Evolutionary conservation across 2,329 filamentous ascomycete genomes (phyloP).

Genomic region (Nothopassalora personata): DNA sequence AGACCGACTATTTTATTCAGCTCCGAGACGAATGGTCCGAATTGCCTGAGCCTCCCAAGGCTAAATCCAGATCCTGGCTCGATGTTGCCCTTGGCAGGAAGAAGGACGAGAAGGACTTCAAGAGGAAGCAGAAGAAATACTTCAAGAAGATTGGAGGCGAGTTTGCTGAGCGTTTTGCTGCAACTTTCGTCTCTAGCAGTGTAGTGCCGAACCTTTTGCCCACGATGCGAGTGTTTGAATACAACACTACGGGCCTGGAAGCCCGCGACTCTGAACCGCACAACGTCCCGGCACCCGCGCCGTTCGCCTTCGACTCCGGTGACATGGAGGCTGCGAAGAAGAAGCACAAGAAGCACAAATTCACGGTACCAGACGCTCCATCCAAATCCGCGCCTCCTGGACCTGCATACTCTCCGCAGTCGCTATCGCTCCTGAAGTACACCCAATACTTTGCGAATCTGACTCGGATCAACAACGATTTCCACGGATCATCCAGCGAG

Average conservation of each 20-base stretch:
- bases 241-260: slow-evolving; percentile 79
- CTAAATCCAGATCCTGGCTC: slow-evolving; percentile 20
- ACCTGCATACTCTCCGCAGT: slow-evolving; percentile 82
- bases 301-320: slow-evolving; percentile 16
- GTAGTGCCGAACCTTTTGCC: slow-evolving; percentile 91
- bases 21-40: slow-evolving; percentile 72
- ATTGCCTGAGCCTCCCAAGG: slow-evolving; percentile 54
- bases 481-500: slow-evolving; percentile 29
- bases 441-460: slow-evolving; percentile 92
- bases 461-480: slow-evolving; percentile 78
- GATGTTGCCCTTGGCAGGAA: slow-evolving; percentile 30
- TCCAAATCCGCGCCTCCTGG: slow-evolving; percentile 69
- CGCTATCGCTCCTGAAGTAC: slow-evolving; percentile 72
- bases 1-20: slow-evolving; percentile 73
- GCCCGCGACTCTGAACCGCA: neutral
- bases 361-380: slow-evolving; percentile 62
- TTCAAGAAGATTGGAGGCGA: slow-evolving; percentile 67
- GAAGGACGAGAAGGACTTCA: slow-evolving; percentile 41
- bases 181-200: slow-evolving; percentile 77
- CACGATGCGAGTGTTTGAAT: slow-evolving; percentile 73
- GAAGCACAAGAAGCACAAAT: slow-evolving; percentile 48
- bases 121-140: slow-evolving; percentile 52
- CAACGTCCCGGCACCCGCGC: slow-evolving; percentile 16
- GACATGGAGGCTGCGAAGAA: slow-evolving; percentile 41
- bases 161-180: slow-evolving; percentile 78